Evolutionary conservation across 129 eudicot genomes (phyloP), one percentile per base, ranked within the genome.

Genomic region (Oenanthe sinensis): DNA sequence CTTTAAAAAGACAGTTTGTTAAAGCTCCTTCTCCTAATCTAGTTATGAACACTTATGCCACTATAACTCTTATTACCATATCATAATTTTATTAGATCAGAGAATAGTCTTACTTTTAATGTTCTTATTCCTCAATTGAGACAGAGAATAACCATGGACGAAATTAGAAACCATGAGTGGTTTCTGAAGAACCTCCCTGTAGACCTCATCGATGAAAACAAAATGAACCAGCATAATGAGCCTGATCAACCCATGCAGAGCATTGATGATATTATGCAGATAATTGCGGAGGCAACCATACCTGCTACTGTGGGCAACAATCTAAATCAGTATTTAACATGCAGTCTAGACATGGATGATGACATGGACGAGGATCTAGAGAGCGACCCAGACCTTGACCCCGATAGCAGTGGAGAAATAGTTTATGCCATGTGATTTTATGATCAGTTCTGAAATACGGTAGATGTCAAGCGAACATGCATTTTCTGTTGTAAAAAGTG

Each of bases 401-500:
- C 90, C 13, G 97, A 95, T 69, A 95, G 98, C 84, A 95, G 98
- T 47, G 97, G 98, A 77, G 98, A 95, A 84, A 92, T 95, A 5
- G 89, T 95, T 5, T 95, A 90, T 74, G 98, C 98, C 8, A 87
- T 91, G 96, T 94, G 88, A 90, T 77, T 33, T 30, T 1, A 39
- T 4, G 50, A 5, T n/a, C 19, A 26, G 20, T 30, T 39, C 79
- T 44, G 52, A 4, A 28, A 50, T 12, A 33, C 3, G 48, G 7
- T 37, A 14, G 33, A 16, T 8, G 45, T 50, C 19, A 11, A 75
- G 22, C 6, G 6, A 42, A 5, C 19, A 22, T 24, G 28, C 26
- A 43, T 17, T 44, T n/a, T 10, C 33, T 43, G 33, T n/a, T 60
- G 68, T 24, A 60, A 60, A 60, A 72, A 22, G 19, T n/a, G 12